These are phyloP conservation scores for Daedaleopsis nitida DNA, from an alignment of 768 basidiomycete species.

Conservation along the genomic window DNA sequence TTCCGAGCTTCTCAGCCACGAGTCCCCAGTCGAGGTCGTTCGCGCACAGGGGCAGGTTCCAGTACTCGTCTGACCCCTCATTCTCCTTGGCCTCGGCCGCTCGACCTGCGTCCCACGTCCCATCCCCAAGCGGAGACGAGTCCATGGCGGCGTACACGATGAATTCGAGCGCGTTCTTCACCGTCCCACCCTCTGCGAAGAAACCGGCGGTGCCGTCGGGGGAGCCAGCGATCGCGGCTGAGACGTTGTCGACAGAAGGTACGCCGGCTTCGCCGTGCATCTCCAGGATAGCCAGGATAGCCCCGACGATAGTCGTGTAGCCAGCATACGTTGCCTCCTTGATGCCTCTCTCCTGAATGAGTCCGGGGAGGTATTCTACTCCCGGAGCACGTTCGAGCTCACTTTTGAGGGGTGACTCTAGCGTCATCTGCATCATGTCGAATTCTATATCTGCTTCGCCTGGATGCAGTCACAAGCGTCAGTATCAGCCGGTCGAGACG, in stretches of 20 bases:
- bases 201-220: neutral
- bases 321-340: neutral
- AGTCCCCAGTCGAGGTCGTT: constrained; percentile 13
- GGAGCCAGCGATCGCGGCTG: neutral
- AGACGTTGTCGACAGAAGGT: neutral
- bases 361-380: neutral
- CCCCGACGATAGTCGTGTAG: neutral
- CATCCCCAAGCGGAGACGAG: constrained; percentile 10
- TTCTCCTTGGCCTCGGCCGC: neutral
- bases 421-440: neutral
- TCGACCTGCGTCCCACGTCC: neutral
- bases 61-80: neutral
- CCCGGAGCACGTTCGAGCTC: neutral
- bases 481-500: too few species aligned
- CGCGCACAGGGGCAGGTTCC: constrained; percentile 6
- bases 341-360: neutral
- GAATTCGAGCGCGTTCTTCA: constrained; percentile 12
- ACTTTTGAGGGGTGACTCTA: neutral
- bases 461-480: neutral
- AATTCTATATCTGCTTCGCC: neutral
- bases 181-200: constrained; percentile 6
- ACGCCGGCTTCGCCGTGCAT: neutral
- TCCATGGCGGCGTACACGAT: constrained; percentile 2
- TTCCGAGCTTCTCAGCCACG: neutral
- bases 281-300: neutral